A percentile compares a stretch with the other conserved stretches of the same genome.
phyloP scores from a whole-genome alignment of 805 yeast genomes.

The Lipomyces chichibuensis region DNA sequence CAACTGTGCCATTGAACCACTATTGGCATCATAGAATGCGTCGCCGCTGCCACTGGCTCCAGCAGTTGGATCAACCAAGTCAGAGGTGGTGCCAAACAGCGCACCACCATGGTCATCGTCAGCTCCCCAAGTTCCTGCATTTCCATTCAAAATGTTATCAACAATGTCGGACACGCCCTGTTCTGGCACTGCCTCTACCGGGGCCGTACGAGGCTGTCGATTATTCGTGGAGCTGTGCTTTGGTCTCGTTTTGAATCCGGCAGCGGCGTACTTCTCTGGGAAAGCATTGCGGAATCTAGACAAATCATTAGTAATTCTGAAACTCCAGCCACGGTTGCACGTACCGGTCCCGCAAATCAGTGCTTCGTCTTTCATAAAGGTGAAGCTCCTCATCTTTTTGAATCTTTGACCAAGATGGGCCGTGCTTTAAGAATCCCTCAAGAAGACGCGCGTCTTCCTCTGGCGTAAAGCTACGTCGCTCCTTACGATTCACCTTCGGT shows the following conservation, averaged over 20 bases:
- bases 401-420: slow-evolving; percentile 53
- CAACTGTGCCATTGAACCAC: slow-evolving; percentile 14
- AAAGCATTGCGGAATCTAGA: slow-evolving; percentile 49
- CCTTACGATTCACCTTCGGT: slow-evolving; percentile 51
- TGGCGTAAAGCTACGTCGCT: slow-evolving; percentile 48
- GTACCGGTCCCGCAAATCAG: slow-evolving; percentile 49
- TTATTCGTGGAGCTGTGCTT: slow-evolving; percentile 20
- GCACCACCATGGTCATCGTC: slow-evolving; percentile 27
- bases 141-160: slow-evolving; percentile 22
- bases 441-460: slow-evolving; percentile 50
- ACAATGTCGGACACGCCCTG: slow-evolving; percentile 17
- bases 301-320: not conserved
- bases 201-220: slow-evolving; percentile 32
- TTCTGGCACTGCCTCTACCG: slow-evolving; percentile 14
- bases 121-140: slow-evolving; percentile 19
- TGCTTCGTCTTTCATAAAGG: slow-evolving; percentile 48
- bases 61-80: slow-evolving; percentile 27
- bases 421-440: slow-evolving; percentile 49
- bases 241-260: slow-evolving; percentile 47
- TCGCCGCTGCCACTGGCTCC: slow-evolving; percentile 9
- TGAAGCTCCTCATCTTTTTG: slow-evolving; percentile 48
- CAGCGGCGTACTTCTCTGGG: slow-evolving; percentile 50
- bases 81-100: slow-evolving; percentile 19
- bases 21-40: slow-evolving; percentile 23
- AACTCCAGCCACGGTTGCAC: not conserved